phyloP scores from a whole-genome alignment of 768 basidiomycete species.

The Suillus luteus region DNA sequence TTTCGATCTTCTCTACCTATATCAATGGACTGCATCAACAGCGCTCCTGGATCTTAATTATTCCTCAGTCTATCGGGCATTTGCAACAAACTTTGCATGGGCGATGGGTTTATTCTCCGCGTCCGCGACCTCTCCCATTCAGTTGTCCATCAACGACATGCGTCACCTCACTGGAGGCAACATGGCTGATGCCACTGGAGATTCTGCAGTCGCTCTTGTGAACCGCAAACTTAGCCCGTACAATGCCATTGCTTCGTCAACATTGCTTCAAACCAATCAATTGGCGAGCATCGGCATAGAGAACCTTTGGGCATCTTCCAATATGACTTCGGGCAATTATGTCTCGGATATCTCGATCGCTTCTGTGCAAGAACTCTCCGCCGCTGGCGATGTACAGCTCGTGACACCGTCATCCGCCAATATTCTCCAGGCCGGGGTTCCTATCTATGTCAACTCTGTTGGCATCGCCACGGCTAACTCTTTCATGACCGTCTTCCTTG shows the following conservation, averaged over 20 bases:
- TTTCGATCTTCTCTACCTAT: conserved; percentile 79
- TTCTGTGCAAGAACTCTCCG: conserved; percentile 29
- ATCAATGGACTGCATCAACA: conserved; percentile 81
- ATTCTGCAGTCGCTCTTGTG: conserved; percentile 70
- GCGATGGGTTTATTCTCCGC: conserved; percentile 71
- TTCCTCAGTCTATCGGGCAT: conserved; percentile 79
- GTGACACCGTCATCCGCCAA: conserved; percentile 66
- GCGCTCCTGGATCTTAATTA: conserved; percentile 86
- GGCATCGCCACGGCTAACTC: conserved; percentile 85
- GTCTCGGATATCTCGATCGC: conserved; percentile 15
- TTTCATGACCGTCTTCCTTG: conserved; percentile 87
- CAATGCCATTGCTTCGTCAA: conserved; percentile 39
- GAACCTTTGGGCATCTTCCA: conserved; percentile 17
- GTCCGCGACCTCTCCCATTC: conserved; percentile 58
- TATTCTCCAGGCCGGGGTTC: conserved; percentile 76
- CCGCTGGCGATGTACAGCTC: conserved; percentile 51
- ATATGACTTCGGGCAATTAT: conserved; percentile 14
- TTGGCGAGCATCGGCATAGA: conserved; percentile 10
- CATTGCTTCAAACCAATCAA: conserved; percentile 6
- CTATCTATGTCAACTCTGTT: conserved; percentile 76
- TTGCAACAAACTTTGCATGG: conserved; percentile 88
- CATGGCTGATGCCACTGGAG: conserved; percentile 58
- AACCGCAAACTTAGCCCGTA: conserved; percentile 84
- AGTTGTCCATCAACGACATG: conserved; percentile 79
- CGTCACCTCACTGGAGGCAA: conserved; percentile 80